Evolutionary conservation across 257 asterid genomes (phyloP).

Genomic region (Phtheirospermum japonicum): DNA sequence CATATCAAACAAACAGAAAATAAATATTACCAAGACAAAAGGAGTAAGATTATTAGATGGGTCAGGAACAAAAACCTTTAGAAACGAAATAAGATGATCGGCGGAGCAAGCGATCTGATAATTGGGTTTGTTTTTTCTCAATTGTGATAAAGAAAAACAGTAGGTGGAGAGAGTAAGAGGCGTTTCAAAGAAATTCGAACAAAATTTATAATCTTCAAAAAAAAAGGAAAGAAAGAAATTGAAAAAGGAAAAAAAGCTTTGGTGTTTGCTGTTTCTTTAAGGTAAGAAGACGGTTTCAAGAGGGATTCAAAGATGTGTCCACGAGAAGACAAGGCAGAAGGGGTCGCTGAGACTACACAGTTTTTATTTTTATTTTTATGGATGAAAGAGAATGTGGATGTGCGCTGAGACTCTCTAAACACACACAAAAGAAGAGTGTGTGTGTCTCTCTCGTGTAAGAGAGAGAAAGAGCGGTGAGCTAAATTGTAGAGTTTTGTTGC

Average conservation of each 20-base stretch:
- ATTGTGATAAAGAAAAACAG: no score
- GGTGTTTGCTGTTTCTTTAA: neutral
- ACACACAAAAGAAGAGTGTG: neutral
- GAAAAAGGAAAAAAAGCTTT: neutral
- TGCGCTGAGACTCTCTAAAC: slow-evolving; percentile 3
- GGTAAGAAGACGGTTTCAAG: slow-evolving; percentile 26
- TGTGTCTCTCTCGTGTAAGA: neutral
- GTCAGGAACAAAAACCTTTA: slow-evolving; percentile 29
- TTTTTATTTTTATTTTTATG: slow-evolving; percentile 16
- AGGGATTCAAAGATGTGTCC: slow-evolving; percentile 23
- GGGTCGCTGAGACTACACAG: slow-evolving; percentile 31
- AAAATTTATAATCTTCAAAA: neutral
- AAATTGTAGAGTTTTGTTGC: no score
- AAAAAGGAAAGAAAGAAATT: no score
- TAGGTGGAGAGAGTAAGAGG: slow-evolving; percentile 35
- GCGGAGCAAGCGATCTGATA: slow-evolving; percentile 32
- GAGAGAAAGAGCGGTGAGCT: no score
- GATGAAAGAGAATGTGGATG: slow-evolving; percentile 39
- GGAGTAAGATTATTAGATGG: slow-evolving; percentile 19
- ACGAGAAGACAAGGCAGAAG: slow-evolving; percentile 32
- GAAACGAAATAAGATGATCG: slow-evolving; percentile 19
- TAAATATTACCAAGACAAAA: no score
- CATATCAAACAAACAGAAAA: neutral
- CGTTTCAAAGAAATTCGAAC: slow-evolving; percentile 25
- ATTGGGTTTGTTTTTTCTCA: slow-evolving; percentile 15